phyloP scores from a whole-genome alignment of 345 rosid genomes.

The Brassica nigra region DNA sequence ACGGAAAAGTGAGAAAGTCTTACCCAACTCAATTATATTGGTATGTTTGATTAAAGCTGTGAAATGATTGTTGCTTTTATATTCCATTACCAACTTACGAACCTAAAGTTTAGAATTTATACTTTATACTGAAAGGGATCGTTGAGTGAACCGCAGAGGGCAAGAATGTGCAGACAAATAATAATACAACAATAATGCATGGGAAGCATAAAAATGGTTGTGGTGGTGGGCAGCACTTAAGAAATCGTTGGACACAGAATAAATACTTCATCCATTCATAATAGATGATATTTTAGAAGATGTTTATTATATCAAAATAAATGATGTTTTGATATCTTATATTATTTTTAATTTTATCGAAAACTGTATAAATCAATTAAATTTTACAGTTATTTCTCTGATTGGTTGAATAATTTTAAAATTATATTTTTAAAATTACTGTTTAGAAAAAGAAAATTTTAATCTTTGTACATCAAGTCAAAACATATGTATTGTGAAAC shows the following conservation, averaged over 20 bases:
- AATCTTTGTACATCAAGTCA: too few species aligned
- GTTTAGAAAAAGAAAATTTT: too few species aligned
- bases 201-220: conserved; percentile 29
- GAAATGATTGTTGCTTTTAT: not conserved
- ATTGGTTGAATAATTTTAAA: too few species aligned
- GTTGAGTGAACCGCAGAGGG: conserved; percentile 16
- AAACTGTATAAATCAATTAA: too few species aligned
- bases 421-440: too few species aligned
- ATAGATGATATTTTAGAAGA: too few species aligned
- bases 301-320: too few species aligned
- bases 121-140: conserved; percentile 6
- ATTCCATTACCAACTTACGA: not conserved
- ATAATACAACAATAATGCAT: conserved; percentile 37
- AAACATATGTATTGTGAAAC: too few species aligned
- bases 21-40: not conserved
- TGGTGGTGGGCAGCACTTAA: conserved; percentile 32
- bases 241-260: conserved; percentile 13
- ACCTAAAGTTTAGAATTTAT: not conserved
- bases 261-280: not conserved
- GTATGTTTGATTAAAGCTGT: not conserved
- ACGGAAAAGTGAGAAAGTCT: conserved; percentile 14
- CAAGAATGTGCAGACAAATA: conserved; percentile 29
- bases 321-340: too few species aligned
- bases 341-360: too few species aligned
- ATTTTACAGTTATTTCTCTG: too few species aligned